Evolutionary conservation across 768 basidiomycete species (phyloP).

Genomic region (Obba rivulosa): DNA sequence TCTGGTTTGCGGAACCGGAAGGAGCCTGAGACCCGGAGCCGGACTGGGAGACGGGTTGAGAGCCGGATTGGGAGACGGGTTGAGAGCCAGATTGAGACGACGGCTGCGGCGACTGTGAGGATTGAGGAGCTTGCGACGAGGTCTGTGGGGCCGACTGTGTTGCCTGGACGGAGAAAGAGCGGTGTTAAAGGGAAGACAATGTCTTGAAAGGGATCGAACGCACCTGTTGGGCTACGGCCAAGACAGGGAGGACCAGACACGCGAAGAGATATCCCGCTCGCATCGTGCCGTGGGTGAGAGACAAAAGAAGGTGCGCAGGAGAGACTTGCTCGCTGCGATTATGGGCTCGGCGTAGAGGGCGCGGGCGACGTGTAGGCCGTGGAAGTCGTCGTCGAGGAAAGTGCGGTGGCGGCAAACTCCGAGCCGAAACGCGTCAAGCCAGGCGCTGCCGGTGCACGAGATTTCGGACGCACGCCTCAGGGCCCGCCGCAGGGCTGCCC

Average conservation of each 20-base stretch:
- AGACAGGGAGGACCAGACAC: conserved; percentile 32
- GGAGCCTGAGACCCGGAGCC: conserved; percentile 9
- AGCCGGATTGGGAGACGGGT: background rate
- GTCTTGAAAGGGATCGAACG: conserved; percentile 3
- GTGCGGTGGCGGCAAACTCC: conserved; percentile 1
- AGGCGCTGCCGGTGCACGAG: background rate
- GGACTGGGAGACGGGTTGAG: conserved; percentile 1
- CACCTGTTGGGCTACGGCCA: conserved; percentile 38
- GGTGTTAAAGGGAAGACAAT: conserved; percentile 4
- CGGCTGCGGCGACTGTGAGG: conserved; percentile 5
- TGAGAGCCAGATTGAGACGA: background rate
- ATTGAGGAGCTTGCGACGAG: conserved; percentile 1
- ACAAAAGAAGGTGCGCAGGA: background rate
- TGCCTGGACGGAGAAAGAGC: conserved; percentile 12
- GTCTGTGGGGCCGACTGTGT: conserved; percentile 1
- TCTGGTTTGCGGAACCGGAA: background rate
- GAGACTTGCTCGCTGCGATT: background rate
- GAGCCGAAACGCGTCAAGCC: background rate
- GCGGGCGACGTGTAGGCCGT: no score
- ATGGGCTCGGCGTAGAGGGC: background rate
- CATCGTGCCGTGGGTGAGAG: no score
- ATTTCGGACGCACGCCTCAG: conserved; percentile 2
- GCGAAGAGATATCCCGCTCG: conserved; percentile 2
- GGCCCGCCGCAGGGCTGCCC: background rate
- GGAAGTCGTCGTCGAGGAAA: background rate